Conservation (phyloP, 2,329 filamentous ascomycete species). For the Alternaria triticimaculans region DNA sequence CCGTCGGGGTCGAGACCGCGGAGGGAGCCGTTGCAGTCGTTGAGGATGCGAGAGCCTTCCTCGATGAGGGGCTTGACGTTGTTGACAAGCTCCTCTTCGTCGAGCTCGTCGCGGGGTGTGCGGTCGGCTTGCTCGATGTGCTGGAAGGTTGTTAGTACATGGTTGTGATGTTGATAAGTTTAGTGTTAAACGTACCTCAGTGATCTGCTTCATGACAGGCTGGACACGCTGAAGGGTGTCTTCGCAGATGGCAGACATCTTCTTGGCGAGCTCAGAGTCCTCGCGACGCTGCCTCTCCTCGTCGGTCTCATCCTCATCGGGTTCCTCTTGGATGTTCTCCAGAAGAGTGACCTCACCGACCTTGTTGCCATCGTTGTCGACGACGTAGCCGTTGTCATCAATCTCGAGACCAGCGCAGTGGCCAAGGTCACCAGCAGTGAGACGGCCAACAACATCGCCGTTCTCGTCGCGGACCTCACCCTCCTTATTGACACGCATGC, state of each 20-base stretch:
- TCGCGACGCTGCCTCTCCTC: slow-evolving; percentile 57
- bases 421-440: slow-evolving; percentile 59
- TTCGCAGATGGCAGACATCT: slow-evolving; percentile 75
- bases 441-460: slow-evolving; percentile 57
- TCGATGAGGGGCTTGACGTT: slow-evolving; percentile 89
- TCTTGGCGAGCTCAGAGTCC: slow-evolving; percentile 77
- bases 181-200: slow-evolving; percentile 62
- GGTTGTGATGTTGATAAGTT: background rate
- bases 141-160: slow-evolving; percentile 52
- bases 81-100: slow-evolving; percentile 87
- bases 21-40: slow-evolving; percentile 85
- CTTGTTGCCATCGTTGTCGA: slow-evolving; percentile 66
- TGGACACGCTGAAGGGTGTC: slow-evolving; percentile 83
- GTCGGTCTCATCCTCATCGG: slow-evolving; percentile 60
- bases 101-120: slow-evolving; percentile 83
- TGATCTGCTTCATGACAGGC: slow-evolving; percentile 86
- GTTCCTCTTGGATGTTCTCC: slow-evolving; percentile 64
- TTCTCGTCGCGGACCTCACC: slow-evolving; percentile 60
- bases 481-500: slow-evolving; percentile 61
- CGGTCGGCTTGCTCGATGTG: slow-evolving; percentile 81
- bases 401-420: slow-evolving; percentile 61
- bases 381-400: slow-evolving; percentile 60
- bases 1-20: slow-evolving; percentile 90
- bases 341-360: slow-evolving; percentile 68
- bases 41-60: slow-evolving; percentile 80